Evolutionary conservation across 148 eudicot genomes (phyloP).

Genomic region (Cornus kousa): DNA sequence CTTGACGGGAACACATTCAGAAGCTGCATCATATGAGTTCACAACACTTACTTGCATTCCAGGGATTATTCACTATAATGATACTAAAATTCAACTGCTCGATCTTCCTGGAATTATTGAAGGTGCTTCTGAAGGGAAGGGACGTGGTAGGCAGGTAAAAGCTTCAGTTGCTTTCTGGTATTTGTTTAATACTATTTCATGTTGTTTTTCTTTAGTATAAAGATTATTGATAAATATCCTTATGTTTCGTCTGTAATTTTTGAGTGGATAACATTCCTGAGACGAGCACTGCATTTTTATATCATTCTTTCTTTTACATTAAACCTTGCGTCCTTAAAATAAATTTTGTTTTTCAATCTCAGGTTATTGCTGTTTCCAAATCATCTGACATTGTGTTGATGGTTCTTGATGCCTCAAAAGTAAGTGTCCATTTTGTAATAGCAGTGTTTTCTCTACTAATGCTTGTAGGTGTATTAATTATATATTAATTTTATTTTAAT

Average conservation of each 20-base stretch:
- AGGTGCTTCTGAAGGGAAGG: slow-evolving; percentile 99
- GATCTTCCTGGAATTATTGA: slow-evolving; percentile 99
- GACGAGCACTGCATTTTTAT: background rate
- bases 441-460: background rate
- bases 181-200: background rate
- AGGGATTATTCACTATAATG: slow-evolving; percentile 95
- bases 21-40: slow-evolving; percentile 99
- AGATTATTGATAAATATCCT: background rate
- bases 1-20: slow-evolving; percentile 97
- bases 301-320: background rate
- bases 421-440: slow-evolving; percentile 31
- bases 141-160: slow-evolving; percentile 97
- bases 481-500: background rate
- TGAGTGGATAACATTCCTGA: background rate
- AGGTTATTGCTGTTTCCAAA: slow-evolving; percentile 99
- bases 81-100: slow-evolving; percentile 92
- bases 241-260: background rate
- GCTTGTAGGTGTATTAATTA: background rate
- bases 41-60: slow-evolving; percentile 98
- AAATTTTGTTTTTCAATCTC: slow-evolving; percentile 34
- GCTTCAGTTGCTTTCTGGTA: background rate
- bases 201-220: background rate
- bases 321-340: background rate
- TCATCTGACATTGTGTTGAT: slow-evolving; percentile 96
- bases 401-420: slow-evolving; percentile 99